phyloP scores from a whole-genome alignment of 495 filamentous ascomycete genomes.

The Talaromyces liani region DNA sequence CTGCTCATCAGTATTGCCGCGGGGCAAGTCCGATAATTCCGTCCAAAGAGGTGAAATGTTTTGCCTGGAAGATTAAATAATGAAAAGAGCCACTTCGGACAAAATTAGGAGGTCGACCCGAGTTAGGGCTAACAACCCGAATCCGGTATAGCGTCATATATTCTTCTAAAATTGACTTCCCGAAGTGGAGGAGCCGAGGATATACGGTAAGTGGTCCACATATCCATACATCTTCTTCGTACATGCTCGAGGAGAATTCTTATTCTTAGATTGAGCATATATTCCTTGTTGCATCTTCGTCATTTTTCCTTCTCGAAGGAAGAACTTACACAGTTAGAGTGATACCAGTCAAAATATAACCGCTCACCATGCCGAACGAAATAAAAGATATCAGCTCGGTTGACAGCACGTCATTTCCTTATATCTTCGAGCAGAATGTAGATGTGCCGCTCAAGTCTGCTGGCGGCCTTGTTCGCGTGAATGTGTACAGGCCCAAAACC shows the following conservation, averaged over 20 bases:
- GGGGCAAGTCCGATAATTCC: neutral
- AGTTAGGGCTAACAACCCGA: neutral
- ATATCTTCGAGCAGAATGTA: constrained; percentile 33
- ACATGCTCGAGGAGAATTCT: neutral
- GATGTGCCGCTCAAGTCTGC: constrained; percentile 24
- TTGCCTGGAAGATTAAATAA: neutral
- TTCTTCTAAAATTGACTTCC: neutral
- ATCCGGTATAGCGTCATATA: neutral
- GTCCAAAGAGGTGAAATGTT: neutral
- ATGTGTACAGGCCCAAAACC: constrained; percentile 32
- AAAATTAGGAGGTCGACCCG: neutral
- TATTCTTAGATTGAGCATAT: neutral
- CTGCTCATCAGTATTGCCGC: neutral
- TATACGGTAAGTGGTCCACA: neutral
- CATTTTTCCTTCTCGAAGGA: neutral
- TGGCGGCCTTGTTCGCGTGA: constrained; percentile 31
- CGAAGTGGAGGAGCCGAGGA: constrained; percentile 2
- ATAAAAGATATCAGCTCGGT: constrained; percentile 31
- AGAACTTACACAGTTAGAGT: neutral
- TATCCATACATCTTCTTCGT: neutral
- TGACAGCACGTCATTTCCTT: constrained; percentile 24
- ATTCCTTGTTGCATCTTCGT: neutral
- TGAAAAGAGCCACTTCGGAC: neutral
- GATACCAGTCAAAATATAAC: neutral
- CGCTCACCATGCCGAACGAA: constrained; percentile 28